Evolutionary conservation across 495 filamentous ascomycete genomes (phyloP).

Genomic region (Hypoxylon lienhwacheense): DNA sequence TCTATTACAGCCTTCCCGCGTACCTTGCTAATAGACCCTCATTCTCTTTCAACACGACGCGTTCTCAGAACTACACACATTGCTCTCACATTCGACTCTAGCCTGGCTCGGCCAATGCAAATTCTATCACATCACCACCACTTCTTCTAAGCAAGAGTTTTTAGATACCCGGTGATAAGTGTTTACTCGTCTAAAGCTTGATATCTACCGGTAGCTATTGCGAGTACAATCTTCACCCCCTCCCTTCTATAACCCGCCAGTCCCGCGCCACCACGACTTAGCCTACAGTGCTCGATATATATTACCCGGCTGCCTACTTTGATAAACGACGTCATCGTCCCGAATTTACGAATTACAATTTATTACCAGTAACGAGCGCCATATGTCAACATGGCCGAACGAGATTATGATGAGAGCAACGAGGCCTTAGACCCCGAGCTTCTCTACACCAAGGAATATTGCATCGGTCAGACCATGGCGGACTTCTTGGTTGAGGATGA

Average conservation of each 20-base stretch:
- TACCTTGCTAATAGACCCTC: conserved; percentile 7
- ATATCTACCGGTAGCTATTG: conserved; percentile 1
- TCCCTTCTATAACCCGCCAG: conserved; percentile 26
- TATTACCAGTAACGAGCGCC: conserved; percentile 23
- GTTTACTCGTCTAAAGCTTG: neutral
- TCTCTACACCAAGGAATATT: conserved; percentile 89
- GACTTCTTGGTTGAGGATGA: conserved; percentile 1
- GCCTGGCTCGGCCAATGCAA: too few relatives aligned
- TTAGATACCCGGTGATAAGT: conserved; percentile 1
- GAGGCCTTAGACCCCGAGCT: conserved; percentile 74
- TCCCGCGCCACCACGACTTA: conserved; percentile 16
- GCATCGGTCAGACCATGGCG: conserved; percentile 69
- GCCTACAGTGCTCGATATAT: neutral
- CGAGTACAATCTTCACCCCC: conserved; percentile 19
- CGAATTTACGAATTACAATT: conserved; percentile 27
- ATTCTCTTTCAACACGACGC: conserved; percentile 17
- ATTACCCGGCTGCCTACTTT: conserved; percentile 1
- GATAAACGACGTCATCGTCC: neutral
- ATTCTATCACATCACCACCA: neutral
- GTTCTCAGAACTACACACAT: too few relatives aligned
- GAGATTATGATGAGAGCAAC: conserved; percentile 47
- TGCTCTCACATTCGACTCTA: too few relatives aligned
- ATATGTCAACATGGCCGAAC: conserved; percentile 46
- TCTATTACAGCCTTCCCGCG: conserved; percentile 18
- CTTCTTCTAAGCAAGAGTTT: neutral